phyloP scores from a whole-genome alignment of 768 basidiomycete genomes.

The Grammothele lineata region DNA sequence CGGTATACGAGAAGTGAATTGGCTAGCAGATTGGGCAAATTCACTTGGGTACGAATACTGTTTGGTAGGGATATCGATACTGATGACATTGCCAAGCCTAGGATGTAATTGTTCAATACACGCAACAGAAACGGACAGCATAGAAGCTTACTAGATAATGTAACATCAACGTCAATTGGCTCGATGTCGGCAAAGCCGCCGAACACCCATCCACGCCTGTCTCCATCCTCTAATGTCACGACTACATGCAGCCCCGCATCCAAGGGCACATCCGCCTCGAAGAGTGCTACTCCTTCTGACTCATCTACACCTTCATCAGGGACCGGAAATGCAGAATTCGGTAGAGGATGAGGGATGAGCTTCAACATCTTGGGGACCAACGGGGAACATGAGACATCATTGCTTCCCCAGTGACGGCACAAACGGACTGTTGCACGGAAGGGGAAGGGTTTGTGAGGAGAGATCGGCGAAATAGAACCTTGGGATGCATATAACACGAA shows the following conservation, averaged over 20 bases:
- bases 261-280: conserved; percentile 43
- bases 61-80: conserved; percentile 8
- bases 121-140: too few species aligned
- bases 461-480: conserved; percentile 48
- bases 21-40: conserved; percentile 52
- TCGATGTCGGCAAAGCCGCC: conserved; percentile 44
- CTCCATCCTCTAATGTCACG: conserved; percentile 45
- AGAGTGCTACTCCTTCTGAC: conserved; percentile 68
- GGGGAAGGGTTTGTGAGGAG: conserved; percentile 43
- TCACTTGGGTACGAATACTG: conserved; percentile 39
- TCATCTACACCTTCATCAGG: conserved; percentile 70
- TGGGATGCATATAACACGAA: conserved; percentile 58
- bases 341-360: conserved; percentile 59
- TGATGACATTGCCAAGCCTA: conserved; percentile 7
- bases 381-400: conserved; percentile 8
- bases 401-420: conserved; percentile 31
- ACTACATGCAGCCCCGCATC: conserved; percentile 42
- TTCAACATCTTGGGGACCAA: conserved; percentile 44
- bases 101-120: too few species aligned
- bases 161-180: conserved; percentile 29
- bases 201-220: conserved; percentile 58
- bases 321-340: conserved; percentile 54
- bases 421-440: conserved; percentile 44
- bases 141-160: conserved; percentile 42
- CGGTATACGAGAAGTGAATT: conserved; percentile 66